Evolutionary conservation across 2,329 filamentous ascomycete genomes (phyloP).

Genomic region (Septoria petroselini): DNA sequence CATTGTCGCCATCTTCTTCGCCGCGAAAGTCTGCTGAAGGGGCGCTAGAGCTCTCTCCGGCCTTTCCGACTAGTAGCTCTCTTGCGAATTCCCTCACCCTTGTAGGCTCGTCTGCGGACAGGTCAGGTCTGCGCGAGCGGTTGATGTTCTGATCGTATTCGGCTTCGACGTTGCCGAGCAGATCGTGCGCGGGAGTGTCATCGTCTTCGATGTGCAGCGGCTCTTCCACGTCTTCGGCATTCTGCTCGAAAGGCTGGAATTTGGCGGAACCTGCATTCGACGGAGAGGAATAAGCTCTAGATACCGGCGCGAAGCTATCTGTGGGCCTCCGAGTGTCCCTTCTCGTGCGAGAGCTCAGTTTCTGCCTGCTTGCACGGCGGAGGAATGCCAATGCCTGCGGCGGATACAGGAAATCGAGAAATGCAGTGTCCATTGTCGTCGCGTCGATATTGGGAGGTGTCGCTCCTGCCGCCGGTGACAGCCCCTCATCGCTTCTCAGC

Average conservation of each 20-base stretch:
- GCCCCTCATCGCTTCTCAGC: slow-evolving; percentile 15
- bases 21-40: neutral
- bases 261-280: slow-evolving; percentile 4
- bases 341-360: slow-evolving; percentile 30
- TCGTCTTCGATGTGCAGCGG: too few species aligned
- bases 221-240: neutral
- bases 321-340: slow-evolving; percentile 30
- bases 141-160: too few species aligned
- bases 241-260: neutral
- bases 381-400: slow-evolving; percentile 44
- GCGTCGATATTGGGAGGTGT: neutral
- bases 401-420: slow-evolving; percentile 51
- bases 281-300: slow-evolving; percentile 31
- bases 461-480: neutral
- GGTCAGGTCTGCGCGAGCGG: too few species aligned
- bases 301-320: slow-evolving; percentile 30
- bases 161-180: too few species aligned
- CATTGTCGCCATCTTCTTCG: neutral
- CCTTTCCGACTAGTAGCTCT: too few species aligned
- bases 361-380: slow-evolving; percentile 19
- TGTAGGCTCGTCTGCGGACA: too few species aligned
- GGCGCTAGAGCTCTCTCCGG: neutral
- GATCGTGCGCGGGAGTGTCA: too few species aligned
- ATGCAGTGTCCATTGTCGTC: slow-evolving; percentile 17
- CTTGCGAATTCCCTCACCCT: too few species aligned